Base-by-base conservation (phyloP, 257 asterid genomes). In the Avicennia marina region DNA sequence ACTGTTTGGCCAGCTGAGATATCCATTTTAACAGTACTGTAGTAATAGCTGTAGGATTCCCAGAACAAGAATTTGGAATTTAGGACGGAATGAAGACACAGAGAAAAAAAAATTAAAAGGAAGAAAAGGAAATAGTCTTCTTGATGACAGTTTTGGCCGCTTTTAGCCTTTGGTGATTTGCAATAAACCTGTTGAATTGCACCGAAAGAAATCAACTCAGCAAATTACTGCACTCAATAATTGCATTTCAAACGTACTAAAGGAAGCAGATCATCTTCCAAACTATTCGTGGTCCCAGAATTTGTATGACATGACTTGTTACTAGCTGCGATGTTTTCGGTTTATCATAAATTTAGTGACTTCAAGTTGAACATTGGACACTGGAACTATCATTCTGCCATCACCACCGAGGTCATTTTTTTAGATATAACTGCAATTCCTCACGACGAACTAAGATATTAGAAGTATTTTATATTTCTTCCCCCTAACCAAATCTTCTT, bases 1-100 rank as follows among this genome's bases (percentile, higher is more conserved):
- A 70, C 60, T 67, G 62, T 53, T 74, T 52, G 54, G 69, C 76
- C 76, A 60, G 76, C 76, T 31, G 47, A 57, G 27, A 60, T 31
- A 21, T 56, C 54, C 3, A 6, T 31, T 46, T 58, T 40, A 47
- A 19, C 16, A 17, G 33, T 65, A 45, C 29, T 57, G 48, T 29
- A 7, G 50, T 11, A 62, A 59, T 31, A 13, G 62, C 43, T 50
- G 27, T 47, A 12, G 55, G 16, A 68, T 54, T 33, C 42, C 31
- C 24, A n/a, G 36, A 50, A 41, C 29, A 11, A 27, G 24, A 39
- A 29, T 53, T 57, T 62, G 24, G 44, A 42, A 34, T 25, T 11
- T 17, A 41, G 54, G 42, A 24, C 18, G 27, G 25, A 6, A 26
- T n/a, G 53, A 43, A 42, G 42, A 29, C 44, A 44, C 2, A 55